A percentile compares a stretch with the other conserved stretches of the same genome.
Conservation (phyloP, 768 basidiomycete species). For the Leccinum incarnatum region DNA sequence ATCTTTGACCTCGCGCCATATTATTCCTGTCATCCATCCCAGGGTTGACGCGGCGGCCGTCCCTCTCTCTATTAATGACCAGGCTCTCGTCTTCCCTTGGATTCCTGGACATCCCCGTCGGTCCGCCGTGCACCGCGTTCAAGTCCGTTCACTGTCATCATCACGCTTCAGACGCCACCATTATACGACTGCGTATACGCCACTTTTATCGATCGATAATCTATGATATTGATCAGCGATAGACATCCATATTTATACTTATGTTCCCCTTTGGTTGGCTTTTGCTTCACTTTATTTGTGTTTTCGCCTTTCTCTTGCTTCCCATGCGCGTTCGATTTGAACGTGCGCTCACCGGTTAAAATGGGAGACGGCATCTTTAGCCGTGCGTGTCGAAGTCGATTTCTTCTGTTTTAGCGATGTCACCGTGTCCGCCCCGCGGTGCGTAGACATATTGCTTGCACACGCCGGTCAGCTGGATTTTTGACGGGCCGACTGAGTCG, state of each 20-base stretch:
- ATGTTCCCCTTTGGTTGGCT: neutral
- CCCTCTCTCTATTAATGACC: neutral
- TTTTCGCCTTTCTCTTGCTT: neutral
- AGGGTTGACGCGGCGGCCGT: neutral
- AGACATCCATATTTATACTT: neutral
- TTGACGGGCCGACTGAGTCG: no score
- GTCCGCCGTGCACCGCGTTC: neutral
- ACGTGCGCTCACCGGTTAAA: neutral
- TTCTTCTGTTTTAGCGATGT: no score
- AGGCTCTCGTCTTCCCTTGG: neutral
- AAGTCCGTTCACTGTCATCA: neutral
- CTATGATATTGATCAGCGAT: neutral
- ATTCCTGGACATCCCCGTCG: neutral
- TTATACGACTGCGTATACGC: neutral
- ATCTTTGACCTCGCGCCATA: neutral
- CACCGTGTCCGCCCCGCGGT: no score
- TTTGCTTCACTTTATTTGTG: neutral
- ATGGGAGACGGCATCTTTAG: no score
- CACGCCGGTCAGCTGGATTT: no score
- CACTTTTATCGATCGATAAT: neutral
- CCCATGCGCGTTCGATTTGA: neutral
- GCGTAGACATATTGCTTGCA: no score
- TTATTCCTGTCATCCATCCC: neutral
- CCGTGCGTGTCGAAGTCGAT: no score
- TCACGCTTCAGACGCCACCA: neutral